Percentiles rank a stretch among this genome's conserved stretches.
Evolutionary conservation across 2,329 filamentous ascomycete genomes (phyloP).

Genomic region (Dichotomopilus funicola): DNA sequence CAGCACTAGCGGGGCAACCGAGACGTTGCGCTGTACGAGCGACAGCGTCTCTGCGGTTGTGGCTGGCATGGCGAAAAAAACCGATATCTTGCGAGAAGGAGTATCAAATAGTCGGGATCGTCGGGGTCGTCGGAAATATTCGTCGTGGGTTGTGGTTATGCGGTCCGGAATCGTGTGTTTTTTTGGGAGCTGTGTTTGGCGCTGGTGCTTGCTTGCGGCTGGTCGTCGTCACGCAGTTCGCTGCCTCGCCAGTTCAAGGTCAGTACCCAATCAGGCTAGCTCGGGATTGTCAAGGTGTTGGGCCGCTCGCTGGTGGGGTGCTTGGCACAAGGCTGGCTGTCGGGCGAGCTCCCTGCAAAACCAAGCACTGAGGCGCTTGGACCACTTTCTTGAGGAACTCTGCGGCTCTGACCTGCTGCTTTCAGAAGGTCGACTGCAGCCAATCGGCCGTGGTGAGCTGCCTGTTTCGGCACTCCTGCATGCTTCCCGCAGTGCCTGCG

Average conservation of each 20-base stretch:
- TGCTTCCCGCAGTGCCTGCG: not conserved
- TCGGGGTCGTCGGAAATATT: not conserved
- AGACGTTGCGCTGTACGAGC: constrained; percentile 89
- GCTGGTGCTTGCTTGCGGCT: constrained; percentile 8
- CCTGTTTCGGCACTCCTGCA: constrained; percentile 7
- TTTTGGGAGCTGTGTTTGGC: constrained; percentile 6
- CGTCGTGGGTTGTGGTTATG: constrained; percentile 5
- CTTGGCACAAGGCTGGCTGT: constrained; percentile 4
- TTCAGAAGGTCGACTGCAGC: constrained; percentile 11
- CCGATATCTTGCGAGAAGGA: not conserved
- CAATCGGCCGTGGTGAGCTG: not conserved
- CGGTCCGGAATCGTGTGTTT: not conserved
- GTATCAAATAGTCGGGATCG: not conserved
- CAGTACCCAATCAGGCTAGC: constrained; percentile 22
- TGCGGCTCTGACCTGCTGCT: not conserved
- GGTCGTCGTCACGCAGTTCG: constrained; percentile 25
- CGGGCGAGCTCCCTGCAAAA: constrained; percentile 8
- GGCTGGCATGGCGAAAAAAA: constrained; percentile 64
- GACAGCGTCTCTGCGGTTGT: constrained; percentile 95
- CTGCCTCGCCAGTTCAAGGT: constrained; percentile 24
- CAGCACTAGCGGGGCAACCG: constrained; percentile 93
- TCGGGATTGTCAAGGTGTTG: constrained; percentile 8
- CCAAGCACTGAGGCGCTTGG: not conserved
- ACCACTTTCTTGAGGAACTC: not conserved
- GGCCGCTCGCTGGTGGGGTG: not conserved